phyloP scores from a whole-genome alignment of 345 rosid species.

The Punica granatum region DNA sequence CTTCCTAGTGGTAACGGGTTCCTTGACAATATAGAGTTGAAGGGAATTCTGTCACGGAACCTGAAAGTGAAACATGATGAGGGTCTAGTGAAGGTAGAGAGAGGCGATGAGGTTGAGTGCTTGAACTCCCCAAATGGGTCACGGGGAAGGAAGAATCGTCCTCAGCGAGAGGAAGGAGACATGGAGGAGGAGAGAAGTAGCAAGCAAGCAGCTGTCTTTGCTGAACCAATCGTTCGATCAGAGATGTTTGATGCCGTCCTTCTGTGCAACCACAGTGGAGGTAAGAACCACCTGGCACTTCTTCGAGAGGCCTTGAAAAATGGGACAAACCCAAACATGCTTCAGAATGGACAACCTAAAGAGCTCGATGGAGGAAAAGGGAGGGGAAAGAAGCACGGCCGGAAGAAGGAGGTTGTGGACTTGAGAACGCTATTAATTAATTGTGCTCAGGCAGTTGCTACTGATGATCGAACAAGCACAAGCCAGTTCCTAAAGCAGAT shows the following conservation, averaged over 20 bases:
- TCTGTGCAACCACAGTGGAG: slow-evolving; percentile 35
- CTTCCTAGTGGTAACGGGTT: slow-evolving; percentile 42
- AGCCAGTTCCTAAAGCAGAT: slow-evolving; percentile 73
- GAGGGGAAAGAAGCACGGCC: slow-evolving; percentile 39
- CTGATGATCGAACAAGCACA: slow-evolving; percentile 54
- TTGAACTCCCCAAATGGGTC: slow-evolving; percentile 10
- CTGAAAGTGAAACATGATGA: slow-evolving; percentile 13
- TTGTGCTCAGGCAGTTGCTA: slow-evolving; percentile 87
- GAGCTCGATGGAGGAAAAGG: slow-evolving; percentile 37
- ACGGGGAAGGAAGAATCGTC: slow-evolving; percentile 46
- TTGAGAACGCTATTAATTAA: slow-evolving; percentile 64
- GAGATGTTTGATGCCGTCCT: slow-evolving; percentile 63
- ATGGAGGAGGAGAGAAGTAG: slow-evolving; percentile 65
- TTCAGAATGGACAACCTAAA: slow-evolving; percentile 31
- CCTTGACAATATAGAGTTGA: slow-evolving; percentile 27
- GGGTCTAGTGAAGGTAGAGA: slow-evolving; percentile 28
- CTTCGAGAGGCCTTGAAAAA: slow-evolving; percentile 54
- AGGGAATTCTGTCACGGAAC: slow-evolving; percentile 11
- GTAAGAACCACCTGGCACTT: slow-evolving; percentile 24
- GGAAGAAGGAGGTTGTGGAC: slow-evolving; percentile 69
- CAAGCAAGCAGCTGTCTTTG: slow-evolving; percentile 58
- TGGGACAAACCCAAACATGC: slow-evolving; percentile 30
- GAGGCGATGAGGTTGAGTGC: slow-evolving; percentile 18
- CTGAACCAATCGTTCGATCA: slow-evolving; percentile 49
- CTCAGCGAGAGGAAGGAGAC: slow-evolving; percentile 31